These are phyloP conservation scores for Podospora sp. DNA, from an alignment of 495 filamentous ascomycete species.

Conservation along the genomic window DNA sequence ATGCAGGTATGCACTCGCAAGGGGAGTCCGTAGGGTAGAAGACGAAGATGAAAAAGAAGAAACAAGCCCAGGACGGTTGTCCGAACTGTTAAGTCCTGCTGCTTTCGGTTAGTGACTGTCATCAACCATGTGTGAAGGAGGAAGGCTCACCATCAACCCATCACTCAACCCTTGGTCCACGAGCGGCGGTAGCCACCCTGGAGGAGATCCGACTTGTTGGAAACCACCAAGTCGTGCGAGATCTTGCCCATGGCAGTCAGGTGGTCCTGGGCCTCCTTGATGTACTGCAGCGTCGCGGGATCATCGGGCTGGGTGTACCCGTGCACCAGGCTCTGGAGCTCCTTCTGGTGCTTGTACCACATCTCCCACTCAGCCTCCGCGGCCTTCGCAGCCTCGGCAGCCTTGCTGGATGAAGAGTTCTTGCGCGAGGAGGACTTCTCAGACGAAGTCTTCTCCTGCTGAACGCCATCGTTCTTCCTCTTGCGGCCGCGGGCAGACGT, in stretches of 20 bases:
- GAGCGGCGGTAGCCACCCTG: constrained; percentile 31
- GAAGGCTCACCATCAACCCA: constrained; percentile 13
- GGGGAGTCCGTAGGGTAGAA: background rate
- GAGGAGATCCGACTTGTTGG: constrained; percentile 30
- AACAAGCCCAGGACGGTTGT: background rate
- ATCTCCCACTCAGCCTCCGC: constrained; percentile 44
- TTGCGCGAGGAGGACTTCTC: constrained; percentile 39
- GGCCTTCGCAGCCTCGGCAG: constrained; percentile 36
- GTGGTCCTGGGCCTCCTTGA: constrained; percentile 49
- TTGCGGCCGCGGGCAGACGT: constrained; percentile 47
- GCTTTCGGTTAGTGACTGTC: background rate
- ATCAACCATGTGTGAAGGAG: too few relatives aligned
- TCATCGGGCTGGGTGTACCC: constrained; percentile 50
- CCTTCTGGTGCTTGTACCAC: constrained; percentile 53
- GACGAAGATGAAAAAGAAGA: background rate
- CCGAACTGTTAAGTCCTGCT: background rate
- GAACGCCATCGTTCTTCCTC: constrained; percentile 47
- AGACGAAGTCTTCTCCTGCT: constrained; percentile 35
- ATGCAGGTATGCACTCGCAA: constrained; percentile 1
- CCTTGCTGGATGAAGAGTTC: constrained; percentile 47
- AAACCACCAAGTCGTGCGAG: constrained; percentile 30
- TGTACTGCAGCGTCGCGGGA: constrained; percentile 44
- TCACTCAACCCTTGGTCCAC: constrained; percentile 31
- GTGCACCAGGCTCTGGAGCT: constrained; percentile 46
- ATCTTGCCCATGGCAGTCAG: constrained; percentile 49